phyloP scores from a whole-genome alignment of 1,139 yeast species.

The Yamadazyma dendronema region DNA sequence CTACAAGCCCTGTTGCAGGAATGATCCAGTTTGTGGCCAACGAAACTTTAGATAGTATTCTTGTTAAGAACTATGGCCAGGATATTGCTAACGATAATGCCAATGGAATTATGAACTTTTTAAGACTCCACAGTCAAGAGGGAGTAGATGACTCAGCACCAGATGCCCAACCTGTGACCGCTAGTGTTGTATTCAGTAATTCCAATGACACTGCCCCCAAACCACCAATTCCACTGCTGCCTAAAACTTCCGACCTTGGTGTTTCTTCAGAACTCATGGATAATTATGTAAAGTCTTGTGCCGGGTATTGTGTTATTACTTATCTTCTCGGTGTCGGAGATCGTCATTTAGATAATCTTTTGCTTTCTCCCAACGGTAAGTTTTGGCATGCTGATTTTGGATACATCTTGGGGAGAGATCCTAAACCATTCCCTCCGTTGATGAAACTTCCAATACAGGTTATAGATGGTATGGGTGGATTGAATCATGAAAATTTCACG shows the following conservation, averaged over 20 bases:
- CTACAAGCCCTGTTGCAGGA: slow-evolving; percentile 90
- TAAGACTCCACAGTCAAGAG: slow-evolving; percentile 62
- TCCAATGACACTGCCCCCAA: slow-evolving; percentile 7
- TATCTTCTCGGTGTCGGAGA: slow-evolving; percentile 96
- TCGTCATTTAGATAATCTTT: slow-evolving; percentile 87
- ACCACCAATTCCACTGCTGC: slow-evolving; percentile 23
- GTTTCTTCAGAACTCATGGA: slow-evolving; percentile 83
- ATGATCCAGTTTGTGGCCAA: slow-evolving; percentile 91
- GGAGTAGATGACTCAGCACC: slow-evolving; percentile 13
- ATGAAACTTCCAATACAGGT: slow-evolving; percentile 97
- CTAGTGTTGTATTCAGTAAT: slow-evolving; percentile 22
- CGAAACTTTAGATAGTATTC: slow-evolving; percentile 80
- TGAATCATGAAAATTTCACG: slow-evolving; percentile 77
- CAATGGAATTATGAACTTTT: slow-evolving; percentile 68
- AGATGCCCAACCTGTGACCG: slow-evolving; percentile 25
- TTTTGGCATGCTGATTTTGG: slow-evolving; percentile 98
- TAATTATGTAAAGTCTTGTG: slow-evolving; percentile 91
- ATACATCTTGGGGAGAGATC: slow-evolving; percentile 92
- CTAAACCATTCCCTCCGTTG: slow-evolving; percentile 97
- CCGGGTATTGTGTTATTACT: slow-evolving; percentile 97
- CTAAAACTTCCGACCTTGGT: slow-evolving; percentile 59
- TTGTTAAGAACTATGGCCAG: slow-evolving; percentile 57
- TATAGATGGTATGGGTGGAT: slow-evolving; percentile 97
- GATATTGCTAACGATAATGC: slow-evolving; percentile 9
- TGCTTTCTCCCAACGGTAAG: slow-evolving; percentile 71